Evolutionary conservation across 495 filamentous ascomycete genomes (phyloP), one percentile per base, ranked within the genome.

Genomic region (Geoglossum glabrum): DNA sequence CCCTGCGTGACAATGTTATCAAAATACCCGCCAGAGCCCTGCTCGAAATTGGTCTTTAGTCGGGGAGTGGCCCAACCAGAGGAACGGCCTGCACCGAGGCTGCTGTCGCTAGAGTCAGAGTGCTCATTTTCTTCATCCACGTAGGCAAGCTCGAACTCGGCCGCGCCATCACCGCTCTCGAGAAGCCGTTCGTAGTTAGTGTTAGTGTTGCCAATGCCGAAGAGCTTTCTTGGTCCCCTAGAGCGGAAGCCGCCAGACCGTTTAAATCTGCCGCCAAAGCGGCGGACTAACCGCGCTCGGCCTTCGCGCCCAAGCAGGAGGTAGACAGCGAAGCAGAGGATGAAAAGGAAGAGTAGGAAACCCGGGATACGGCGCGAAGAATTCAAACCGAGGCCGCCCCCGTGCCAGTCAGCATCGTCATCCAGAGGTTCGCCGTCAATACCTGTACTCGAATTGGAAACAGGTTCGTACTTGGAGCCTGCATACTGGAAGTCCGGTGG

Each of bases 401-500:
- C 84, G 60, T 87, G 84, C 84, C 84, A 90, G 54, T 82, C 77
- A 26, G 81, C 75, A 59, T 79, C 76, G 45, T 76, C 72, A 5
- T 46, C 56, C 19, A 4, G 8, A 64, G 65, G 15, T 71, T 71
- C 13, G 73, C 62, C 50, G 66, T 74, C 4, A 60, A 61, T 55
- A 71, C 43, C 71, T 49, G 47, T 73, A 60, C 70, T 75, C 67
- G 66, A 79, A 54, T 67, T 77, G 0, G 61, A 54, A 27, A 50
- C 50, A 19, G 56, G 30, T 19, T 43, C 26, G 27, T 57, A 57
- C 21, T 61, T 61, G 58, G 70, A 75, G n/a, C 86, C 87, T 1
- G 90, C 86, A 62, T 83, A 81, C 66, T 96, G 86, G 65, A 95
- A 98, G 64, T 94, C 86, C 0, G 68, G 55, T 2, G 89, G 86